phyloP scores from a whole-genome alignment of 163 green algal genomes.

The Scenedesmus sp. region DNA sequence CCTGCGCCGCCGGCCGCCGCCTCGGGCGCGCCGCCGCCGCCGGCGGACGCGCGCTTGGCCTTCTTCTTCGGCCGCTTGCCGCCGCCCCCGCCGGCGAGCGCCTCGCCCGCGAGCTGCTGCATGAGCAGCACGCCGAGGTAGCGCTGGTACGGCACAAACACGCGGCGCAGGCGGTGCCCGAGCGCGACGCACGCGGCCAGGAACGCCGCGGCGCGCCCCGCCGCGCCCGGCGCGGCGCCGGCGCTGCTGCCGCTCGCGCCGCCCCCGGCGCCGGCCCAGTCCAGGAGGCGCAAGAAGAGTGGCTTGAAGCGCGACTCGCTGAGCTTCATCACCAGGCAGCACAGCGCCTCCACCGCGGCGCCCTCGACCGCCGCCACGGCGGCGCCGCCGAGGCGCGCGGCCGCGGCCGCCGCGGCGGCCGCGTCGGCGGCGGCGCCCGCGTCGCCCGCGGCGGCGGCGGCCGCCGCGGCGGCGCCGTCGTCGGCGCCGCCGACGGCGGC shows the following conservation, averaged over 20 bases:
- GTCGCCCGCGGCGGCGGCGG: background rate
- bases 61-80: constrained; percentile 66
- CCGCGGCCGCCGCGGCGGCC: constrained; percentile 14
- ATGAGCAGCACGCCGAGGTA: constrained; percentile 71
- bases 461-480: constrained; percentile 3
- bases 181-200: constrained; percentile 67
- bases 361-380: constrained; percentile 54
- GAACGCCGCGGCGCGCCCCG: constrained; percentile 63
- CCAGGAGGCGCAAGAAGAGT: constrained; percentile 83
- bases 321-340: constrained; percentile 83
- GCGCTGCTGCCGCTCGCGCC: background rate
- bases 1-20: constrained; percentile 15
- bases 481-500: constrained; percentile 22
- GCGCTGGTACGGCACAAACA: constrained; percentile 87
- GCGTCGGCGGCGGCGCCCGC: background rate
- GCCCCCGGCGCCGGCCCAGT: constrained; percentile 67
- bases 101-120: constrained; percentile 56
- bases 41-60: constrained; percentile 8
- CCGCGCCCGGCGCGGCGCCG: background rate
- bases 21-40: too few species aligned
- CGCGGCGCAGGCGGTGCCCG: constrained; percentile 66
- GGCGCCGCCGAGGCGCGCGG: background rate
- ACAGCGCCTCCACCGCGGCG: constrained; percentile 60
- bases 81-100: background rate
- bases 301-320: constrained; percentile 88